Evolutionary conservation across 345 rosid species (phyloP).

Genomic region (Sisymbrium irio): DNA sequence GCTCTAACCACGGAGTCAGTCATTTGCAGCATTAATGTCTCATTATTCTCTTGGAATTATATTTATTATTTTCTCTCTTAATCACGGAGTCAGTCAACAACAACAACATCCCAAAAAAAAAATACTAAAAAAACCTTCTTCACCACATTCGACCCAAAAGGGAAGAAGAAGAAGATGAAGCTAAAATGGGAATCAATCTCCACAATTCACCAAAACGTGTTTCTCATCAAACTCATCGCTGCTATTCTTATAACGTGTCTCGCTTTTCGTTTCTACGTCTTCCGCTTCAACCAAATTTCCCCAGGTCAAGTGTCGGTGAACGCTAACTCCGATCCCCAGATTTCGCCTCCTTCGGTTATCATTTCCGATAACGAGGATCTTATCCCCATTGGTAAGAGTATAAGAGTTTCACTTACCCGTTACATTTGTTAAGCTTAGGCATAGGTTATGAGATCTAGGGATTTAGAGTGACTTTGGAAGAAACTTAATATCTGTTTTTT

Average conservation of each 20-base stretch:
- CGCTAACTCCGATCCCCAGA: slow-evolving; percentile 8
- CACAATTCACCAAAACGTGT: slow-evolving; percentile 41
- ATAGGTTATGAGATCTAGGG: slow-evolving; percentile 21
- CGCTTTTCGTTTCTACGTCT: slow-evolving; percentile 51
- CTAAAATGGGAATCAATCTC: slow-evolving; percentile 43
- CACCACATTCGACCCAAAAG: not conserved
- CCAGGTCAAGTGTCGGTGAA: slow-evolving; percentile 24
- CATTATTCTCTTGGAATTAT: not conserved
- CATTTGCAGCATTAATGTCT: not conserved
- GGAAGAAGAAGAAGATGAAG: slow-evolving; percentile 53
- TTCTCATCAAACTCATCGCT: slow-evolving; percentile 49
- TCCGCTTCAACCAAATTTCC: slow-evolving; percentile 16
- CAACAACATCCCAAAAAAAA: not conserved
- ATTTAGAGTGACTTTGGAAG: too few species aligned
- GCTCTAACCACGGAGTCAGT: too few species aligned
- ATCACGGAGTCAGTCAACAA: not conserved
- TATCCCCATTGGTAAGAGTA: slow-evolving; percentile 49
- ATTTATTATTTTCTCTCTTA: not conserved
- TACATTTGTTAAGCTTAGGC: not conserved
- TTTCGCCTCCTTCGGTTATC: slow-evolving; percentile 22
- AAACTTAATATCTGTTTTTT: too few species aligned
- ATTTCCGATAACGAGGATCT: slow-evolving; percentile 48
- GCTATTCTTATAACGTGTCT: slow-evolving; percentile 54
- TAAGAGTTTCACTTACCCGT: not conserved
- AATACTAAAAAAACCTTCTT: too few species aligned